These are phyloP conservation scores for Prillingera fragicola DNA, from an alignment of 1,284 basidiomycete species.

Conservation along the genomic window DNA sequence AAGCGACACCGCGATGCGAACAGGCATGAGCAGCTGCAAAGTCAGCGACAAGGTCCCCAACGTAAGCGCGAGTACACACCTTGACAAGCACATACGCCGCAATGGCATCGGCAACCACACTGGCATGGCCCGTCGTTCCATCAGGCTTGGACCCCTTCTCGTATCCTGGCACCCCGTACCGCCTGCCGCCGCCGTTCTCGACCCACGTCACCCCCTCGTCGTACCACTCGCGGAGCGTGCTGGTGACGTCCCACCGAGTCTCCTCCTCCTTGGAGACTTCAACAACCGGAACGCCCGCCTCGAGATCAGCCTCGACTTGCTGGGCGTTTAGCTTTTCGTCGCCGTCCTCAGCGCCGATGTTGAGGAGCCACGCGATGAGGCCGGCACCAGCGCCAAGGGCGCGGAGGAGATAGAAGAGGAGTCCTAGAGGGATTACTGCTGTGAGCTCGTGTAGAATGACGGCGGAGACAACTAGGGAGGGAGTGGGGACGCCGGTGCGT, in stretches of 20 bases:
- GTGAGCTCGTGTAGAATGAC: constrained; percentile 81
- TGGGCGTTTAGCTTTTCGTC: background rate
- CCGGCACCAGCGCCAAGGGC: constrained; percentile 65
- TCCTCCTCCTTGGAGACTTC: constrained; percentile 43
- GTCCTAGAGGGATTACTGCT: constrained; percentile 68
- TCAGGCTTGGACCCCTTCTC: constrained; percentile 50
- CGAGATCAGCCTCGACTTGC: constrained; percentile 1
- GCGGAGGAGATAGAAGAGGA: constrained; percentile 67
- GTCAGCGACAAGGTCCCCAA: constrained; percentile 3
- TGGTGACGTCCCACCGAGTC: constrained; percentile 22
- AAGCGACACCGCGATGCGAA: constrained; percentile 67
- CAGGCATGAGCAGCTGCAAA: constrained; percentile 64
- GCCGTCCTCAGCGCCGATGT: background rate
- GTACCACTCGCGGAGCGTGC: constrained; percentile 57
- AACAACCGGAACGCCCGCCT: background rate
- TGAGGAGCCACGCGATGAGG: constrained; percentile 52
- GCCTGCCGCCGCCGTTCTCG: constrained; percentile 62
- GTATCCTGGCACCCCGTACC: constrained; percentile 77
- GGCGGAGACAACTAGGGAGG: constrained; percentile 74
- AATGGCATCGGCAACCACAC: constrained; percentile 53
- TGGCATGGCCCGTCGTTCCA: constrained; percentile 22
- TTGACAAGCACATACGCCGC: constrained; percentile 80
- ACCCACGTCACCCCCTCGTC: constrained; percentile 68
- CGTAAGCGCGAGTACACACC: constrained; percentile 49
- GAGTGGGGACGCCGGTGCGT: constrained; percentile 54